These are phyloP conservation scores for Penicillium vulpinum DNA, from an alignment of 2,329 filamentous ascomycete species.

Conservation along the genomic window DNA sequence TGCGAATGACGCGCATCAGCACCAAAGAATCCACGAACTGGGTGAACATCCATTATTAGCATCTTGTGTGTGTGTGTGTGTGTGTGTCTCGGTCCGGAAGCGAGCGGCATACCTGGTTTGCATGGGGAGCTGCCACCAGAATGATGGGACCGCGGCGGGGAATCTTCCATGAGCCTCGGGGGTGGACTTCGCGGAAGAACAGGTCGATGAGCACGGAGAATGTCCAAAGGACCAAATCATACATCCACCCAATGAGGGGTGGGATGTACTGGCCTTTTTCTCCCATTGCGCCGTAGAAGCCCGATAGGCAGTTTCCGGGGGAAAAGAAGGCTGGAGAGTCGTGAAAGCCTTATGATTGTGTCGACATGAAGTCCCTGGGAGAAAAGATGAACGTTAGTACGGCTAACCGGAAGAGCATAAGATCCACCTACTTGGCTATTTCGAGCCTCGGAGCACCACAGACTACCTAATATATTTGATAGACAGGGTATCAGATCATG, in stretches of 20 bases:
- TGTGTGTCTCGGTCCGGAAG: background rate
- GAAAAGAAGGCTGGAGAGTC: background rate
- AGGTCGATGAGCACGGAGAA: constrained; percentile 77
- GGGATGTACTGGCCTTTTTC: constrained; percentile 41
- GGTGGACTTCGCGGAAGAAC: constrained; percentile 97
- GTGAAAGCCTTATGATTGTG: constrained; percentile 2
- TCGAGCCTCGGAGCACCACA: background rate
- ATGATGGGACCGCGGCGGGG: constrained; percentile 85
- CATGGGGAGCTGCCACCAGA: constrained; percentile 94
- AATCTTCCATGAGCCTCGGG: constrained; percentile 91
- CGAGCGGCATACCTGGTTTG: constrained; percentile 71
- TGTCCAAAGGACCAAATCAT: constrained; percentile 52
- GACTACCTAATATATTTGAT: background rate
- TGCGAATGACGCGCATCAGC: constrained; percentile 84
- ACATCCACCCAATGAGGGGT: constrained; percentile 52
- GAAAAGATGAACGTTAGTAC: constrained; percentile 3
- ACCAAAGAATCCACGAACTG: constrained; percentile 95
- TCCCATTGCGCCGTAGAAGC: constrained; percentile 29
- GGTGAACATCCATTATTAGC: constrained; percentile 9
- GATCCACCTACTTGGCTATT: constrained; percentile 2
- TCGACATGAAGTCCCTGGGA: constrained; percentile 8
- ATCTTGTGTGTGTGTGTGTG: too few species aligned
- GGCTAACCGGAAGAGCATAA: constrained; percentile 1
- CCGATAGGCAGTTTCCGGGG: background rate
- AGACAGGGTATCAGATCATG: constrained; percentile 1